Evolutionary conservation across 2,329 filamentous ascomycete species (phyloP).

Genomic region (Pseudogymnoascus sp.): DNA sequence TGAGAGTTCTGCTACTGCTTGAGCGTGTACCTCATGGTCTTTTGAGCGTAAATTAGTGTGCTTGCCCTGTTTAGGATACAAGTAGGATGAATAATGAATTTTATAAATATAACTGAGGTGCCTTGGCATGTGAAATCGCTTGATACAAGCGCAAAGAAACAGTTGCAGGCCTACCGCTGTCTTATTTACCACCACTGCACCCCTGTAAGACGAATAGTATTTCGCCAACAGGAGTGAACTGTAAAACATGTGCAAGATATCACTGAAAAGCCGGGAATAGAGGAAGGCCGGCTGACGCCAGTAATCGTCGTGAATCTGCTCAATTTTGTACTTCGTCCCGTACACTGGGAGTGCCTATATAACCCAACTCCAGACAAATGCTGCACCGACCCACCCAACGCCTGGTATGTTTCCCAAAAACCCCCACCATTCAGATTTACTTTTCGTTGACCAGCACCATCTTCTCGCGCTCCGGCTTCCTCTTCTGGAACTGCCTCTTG

Average conservation of each 20-base stretch:
- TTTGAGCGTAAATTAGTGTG: neutral
- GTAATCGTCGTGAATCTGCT: neutral
- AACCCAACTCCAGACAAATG: constrained; percentile 11
- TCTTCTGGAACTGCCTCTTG: constrained; percentile 67
- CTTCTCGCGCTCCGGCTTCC: constrained; percentile 81
- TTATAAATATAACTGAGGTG: neutral
- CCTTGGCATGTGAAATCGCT: neutral
- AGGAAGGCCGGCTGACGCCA: neutral
- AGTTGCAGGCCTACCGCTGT: neutral
- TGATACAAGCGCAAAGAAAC: neutral
- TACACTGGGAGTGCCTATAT: neutral
- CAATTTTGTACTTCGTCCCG: constrained; percentile 8
- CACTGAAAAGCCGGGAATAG: neutral
- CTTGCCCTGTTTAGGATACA: neutral
- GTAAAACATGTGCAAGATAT: neutral
- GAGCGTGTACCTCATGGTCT: neutral
- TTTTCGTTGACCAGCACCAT: constrained; percentile 66
- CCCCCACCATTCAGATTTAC: constrained; percentile 32
- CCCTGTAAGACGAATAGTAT: neutral
- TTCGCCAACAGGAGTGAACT: neutral
- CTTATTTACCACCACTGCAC: neutral
- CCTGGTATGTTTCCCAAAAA: constrained; percentile 7
- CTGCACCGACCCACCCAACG: neutral
- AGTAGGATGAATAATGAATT: neutral
- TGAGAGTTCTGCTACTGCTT: constrained; percentile 9